Conservation (phyloP, 2,329 filamentous ascomycete genomes). For the Diplodia seriata region DNA sequence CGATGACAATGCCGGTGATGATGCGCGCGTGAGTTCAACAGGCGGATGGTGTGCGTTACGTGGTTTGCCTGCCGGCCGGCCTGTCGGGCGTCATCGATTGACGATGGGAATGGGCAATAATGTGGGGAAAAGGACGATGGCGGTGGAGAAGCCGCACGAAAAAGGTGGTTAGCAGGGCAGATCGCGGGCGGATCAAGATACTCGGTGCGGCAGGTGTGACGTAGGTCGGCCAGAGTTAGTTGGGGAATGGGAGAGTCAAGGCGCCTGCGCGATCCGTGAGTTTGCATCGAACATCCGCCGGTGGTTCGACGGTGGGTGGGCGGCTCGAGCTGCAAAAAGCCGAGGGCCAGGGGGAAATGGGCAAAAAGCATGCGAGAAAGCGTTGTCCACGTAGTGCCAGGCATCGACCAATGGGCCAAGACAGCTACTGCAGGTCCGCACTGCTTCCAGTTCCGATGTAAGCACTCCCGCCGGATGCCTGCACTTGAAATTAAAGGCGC, state of each 20-base stretch:
- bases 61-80: not conserved
- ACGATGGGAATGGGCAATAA: not conserved
- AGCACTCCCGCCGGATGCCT: not conserved
- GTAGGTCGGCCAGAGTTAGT: slow-evolving; percentile 9
- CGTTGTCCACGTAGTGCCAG: not conserved
- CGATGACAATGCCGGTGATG: not conserved
- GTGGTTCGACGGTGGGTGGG: slow-evolving; percentile 7
- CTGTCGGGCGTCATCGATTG: not conserved
- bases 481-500: slow-evolving; percentile 15
- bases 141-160: not conserved
- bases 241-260: slow-evolving; percentile 4
- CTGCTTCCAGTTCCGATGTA: too few relatives aligned
- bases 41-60: not conserved
- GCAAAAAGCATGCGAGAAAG: not conserved
- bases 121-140: not conserved
- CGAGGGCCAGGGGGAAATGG: not conserved
- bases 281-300: not conserved
- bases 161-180: slow-evolving; percentile 7
- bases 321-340: not conserved
- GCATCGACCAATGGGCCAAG: not conserved
- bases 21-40: not conserved
- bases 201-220: slow-evolving; percentile 24
- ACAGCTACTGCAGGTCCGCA: slow-evolving; percentile 19
- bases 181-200: slow-evolving; percentile 27
- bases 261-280: not conserved